Percentiles rank a stretch among this genome's conserved stretches.
Conservation (phyloP, 2,329 filamentous ascomycete species). For the Trichophyton rubrum region DNA sequence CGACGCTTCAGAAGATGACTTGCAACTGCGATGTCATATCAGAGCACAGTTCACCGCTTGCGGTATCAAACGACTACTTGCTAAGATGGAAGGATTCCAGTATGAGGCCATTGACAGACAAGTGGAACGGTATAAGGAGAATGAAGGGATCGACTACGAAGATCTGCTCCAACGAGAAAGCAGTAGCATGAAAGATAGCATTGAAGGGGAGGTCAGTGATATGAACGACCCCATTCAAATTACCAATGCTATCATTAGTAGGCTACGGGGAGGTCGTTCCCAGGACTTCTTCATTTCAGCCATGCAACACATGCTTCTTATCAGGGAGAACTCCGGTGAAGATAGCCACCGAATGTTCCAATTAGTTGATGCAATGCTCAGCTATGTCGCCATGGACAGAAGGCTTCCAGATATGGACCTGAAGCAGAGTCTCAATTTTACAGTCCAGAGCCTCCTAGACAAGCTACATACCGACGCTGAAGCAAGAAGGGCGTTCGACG, state of each 20-base stretch:
- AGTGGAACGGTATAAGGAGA: constrained; percentile 80
- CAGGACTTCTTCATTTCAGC: constrained; percentile 95
- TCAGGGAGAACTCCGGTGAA: constrained; percentile 81
- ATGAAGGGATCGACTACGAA: constrained; percentile 96
- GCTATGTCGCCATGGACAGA: constrained; percentile 96
- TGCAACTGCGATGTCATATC: constrained; percentile 86
- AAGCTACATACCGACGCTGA: constrained; percentile 95
- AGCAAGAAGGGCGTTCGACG: constrained; percentile 80
- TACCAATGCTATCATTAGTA: constrained; percentile 79
- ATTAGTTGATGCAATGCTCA: constrained; percentile 95
- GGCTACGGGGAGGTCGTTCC: constrained; percentile 68
- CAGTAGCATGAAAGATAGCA: constrained; percentile 76
- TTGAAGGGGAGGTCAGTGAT: constrained; percentile 79
- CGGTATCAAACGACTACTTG: constrained; percentile 84
- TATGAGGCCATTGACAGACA: constrained; percentile 98
- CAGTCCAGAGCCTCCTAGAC: constrained; percentile 86
- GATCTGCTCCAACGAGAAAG: constrained; percentile 87
- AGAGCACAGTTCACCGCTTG: constrained; percentile 91
- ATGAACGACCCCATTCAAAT: constrained; percentile 88
- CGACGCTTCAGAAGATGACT: constrained; percentile 75
- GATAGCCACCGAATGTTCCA: constrained; percentile 93
- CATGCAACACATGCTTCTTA: constrained; percentile 86
- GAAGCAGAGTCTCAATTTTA: constrained; percentile 95
- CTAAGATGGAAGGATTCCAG: constrained; percentile 96
- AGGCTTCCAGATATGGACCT: constrained; percentile 92